A percentile compares a stretch with the other conserved stretches of the same genome.
Conservation (phyloP, 2,329 filamentous ascomycete species). For the Pseudocercospora musae region DNA sequence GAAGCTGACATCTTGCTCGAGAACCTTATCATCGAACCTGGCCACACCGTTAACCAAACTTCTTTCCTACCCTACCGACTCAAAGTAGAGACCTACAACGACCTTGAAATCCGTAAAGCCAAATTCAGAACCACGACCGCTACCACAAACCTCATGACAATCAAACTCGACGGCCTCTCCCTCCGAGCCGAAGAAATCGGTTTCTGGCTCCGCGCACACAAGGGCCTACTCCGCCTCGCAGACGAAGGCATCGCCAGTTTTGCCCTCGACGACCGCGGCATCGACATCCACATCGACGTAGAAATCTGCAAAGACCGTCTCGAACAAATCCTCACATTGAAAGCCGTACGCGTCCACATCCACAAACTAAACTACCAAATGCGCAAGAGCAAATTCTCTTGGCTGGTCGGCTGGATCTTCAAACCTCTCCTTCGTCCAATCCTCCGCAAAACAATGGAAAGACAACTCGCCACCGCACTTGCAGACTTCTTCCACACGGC, state of each 20-base stretch:
- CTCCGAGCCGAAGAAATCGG: constrained; percentile 82
- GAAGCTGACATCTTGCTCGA: constrained; percentile 83
- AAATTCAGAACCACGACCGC: constrained; percentile 66
- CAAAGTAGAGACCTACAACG: constrained; percentile 77
- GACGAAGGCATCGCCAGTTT: constrained; percentile 86
- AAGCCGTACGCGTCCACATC: constrained; percentile 72
- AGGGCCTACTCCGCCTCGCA: constrained; percentile 68
- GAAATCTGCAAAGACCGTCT: constrained; percentile 75
- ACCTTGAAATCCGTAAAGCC: constrained; percentile 79
- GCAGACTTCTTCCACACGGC: constrained; percentile 65
- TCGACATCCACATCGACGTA: constrained; percentile 81
- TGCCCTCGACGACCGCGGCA: constrained; percentile 77
- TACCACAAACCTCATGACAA: constrained; percentile 65
- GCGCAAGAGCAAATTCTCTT: constrained; percentile 69
- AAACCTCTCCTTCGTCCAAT: constrained; percentile 81
- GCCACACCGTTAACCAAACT: constrained; percentile 74
- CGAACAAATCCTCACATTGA: constrained; percentile 77
- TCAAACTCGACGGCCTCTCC: constrained; percentile 79
- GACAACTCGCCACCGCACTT: constrained; percentile 70
- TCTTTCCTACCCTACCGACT: constrained; percentile 87
- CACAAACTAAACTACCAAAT: constrained; percentile 83
- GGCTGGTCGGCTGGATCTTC: constrained; percentile 71
- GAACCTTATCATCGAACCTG: constrained; percentile 86
- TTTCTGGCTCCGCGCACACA: constrained; percentile 81
- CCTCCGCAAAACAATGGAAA: constrained; percentile 74